phyloP scores from a whole-genome alignment of 2,329 filamentous ascomycete genomes.

The Ascochyta viciae-villosae region DNA sequence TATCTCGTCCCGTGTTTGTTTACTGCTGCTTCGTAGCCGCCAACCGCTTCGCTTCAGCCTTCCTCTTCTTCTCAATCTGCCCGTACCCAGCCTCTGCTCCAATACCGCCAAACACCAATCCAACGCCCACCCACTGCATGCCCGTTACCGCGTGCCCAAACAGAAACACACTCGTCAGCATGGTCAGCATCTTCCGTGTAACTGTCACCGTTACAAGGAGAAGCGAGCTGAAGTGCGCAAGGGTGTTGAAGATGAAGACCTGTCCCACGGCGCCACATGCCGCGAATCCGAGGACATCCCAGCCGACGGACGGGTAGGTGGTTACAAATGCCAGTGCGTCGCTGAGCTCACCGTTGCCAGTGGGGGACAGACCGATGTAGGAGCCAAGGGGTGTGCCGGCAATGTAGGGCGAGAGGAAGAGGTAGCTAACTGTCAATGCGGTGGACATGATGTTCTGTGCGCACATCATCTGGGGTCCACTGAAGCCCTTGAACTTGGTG shows the following conservation, averaged over 20 bases:
- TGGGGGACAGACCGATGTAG: slow-evolving; percentile 51
- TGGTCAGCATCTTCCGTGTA: slow-evolving; percentile 98
- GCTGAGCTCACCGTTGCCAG: slow-evolving; percentile 72
- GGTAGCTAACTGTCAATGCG: slow-evolving; percentile 75
- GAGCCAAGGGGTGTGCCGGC: slow-evolving; percentile 62
- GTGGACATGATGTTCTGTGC: slow-evolving; percentile 92
- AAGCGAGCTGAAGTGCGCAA: slow-evolving; percentile 89
- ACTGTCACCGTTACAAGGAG: slow-evolving; percentile 96
- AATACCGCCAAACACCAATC: slow-evolving; percentile 92
- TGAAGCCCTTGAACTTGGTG: slow-evolving; percentile 74
- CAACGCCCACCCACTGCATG: slow-evolving; percentile 96
- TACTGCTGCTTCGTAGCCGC: slow-evolving; percentile 26
- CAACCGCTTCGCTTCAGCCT: slow-evolving; percentile 67
- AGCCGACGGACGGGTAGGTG: slow-evolving; percentile 80
- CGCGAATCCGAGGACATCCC: slow-evolving; percentile 88
- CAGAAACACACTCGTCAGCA: slow-evolving; percentile 94
- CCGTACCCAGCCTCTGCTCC: slow-evolving; percentile 87
- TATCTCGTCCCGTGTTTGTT: slow-evolving; percentile 3
- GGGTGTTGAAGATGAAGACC: slow-evolving; percentile 93
- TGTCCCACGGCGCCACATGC: slow-evolving; percentile 91
- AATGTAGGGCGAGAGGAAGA: slow-evolving; percentile 81
- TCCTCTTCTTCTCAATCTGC: slow-evolving; percentile 81
- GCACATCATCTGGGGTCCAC: slow-evolving; percentile 99
- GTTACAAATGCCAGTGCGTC: slow-evolving; percentile 83
- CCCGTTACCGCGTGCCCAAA: slow-evolving; percentile 85